Evolutionary conservation across 345 rosid genomes (phyloP).

Genomic region (Syzygium grande): DNA sequence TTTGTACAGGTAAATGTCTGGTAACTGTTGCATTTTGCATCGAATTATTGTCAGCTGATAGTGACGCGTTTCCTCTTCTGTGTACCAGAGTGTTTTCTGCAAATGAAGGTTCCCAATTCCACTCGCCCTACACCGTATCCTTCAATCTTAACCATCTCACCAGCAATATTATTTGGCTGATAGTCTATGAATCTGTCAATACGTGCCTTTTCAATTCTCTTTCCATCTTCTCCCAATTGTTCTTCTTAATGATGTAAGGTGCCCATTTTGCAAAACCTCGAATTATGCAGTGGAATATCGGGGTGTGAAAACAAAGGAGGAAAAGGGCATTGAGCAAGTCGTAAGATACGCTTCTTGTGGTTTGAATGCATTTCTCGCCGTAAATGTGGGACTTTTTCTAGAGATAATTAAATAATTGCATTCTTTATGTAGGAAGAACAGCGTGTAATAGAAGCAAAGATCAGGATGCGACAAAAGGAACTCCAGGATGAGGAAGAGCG

Average conservation of each 20-base stretch:
- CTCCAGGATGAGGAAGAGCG: constrained; percentile 84
- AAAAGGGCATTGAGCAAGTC: constrained; percentile 91
- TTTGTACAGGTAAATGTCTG: constrained; percentile 73
- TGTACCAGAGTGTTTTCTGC: constrained; percentile 91
- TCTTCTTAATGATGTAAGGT: constrained; percentile 60
- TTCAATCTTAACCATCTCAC: constrained; percentile 4
- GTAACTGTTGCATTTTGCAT: not conserved
- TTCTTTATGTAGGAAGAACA: constrained; percentile 69
- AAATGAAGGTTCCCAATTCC: constrained; percentile 95
- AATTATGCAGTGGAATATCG: constrained; percentile 96
- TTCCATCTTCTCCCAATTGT: constrained; percentile 5
- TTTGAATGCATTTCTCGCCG: not conserved
- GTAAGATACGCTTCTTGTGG: constrained; percentile 34
- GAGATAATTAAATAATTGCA: not conserved
- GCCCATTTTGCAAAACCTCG: constrained; percentile 95
- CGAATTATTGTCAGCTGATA: not conserved
- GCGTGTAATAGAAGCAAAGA: constrained; percentile 92
- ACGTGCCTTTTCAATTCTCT: not conserved
- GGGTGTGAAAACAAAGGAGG: constrained; percentile 92
- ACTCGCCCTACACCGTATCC: constrained; percentile 99
- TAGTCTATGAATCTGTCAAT: not conserved
- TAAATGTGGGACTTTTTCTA: not conserved
- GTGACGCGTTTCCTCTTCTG: not conserved
- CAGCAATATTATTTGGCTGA: not conserved
- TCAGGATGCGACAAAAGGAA: constrained; percentile 81